Base-by-base conservation (phyloP, 805 yeast genomes). In the Monosporozyma servazzii region DNA sequence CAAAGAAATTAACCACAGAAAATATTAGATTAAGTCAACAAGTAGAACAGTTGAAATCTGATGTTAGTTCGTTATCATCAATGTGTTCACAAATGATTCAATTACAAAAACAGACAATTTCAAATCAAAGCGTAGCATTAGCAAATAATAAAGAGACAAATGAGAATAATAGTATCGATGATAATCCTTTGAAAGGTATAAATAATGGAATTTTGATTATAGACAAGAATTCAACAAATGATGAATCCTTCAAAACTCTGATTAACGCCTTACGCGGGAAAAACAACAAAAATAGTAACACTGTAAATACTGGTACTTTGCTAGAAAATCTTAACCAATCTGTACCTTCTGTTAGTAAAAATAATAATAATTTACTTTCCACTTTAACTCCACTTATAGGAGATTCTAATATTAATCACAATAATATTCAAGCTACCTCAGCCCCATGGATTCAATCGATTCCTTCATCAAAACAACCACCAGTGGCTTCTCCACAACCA, bases 11-110 rank as follows among this genome's bases (percentile, higher is more conserved):
- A 37, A 63, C 65, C 0, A 59, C 65, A 2, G 69, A 66, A 51
- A 65, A 65, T 53, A 56, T 62, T 13, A 54, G 66, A 41, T 48
- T 65, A 23, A 58, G 63, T 13, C 67, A 63, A 54, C 68, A 66
- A 49, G 56, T 66, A 15, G 54, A 59, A 3, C 58, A 58, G 33
- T 47, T 66, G 41, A 65, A 63, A 48, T 51, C 58, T 0, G 69
- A 66, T 25, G 41, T 66, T n/a, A 54, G 53, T 29, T 52, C 59
- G 9, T 57, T 65, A 30, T 60, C 57, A 21, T 53, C 58, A 15
- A 54, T 63, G 52, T 59, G 68, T 44, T 55, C 59, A 29, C 66
- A 66, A 50, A 58, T 65, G 36, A 52, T 64, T 45, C 58, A 59
- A 29, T 39, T 56, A 27, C 69, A 65, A 42, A 56, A 59, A 27